Evolutionary conservation across 495 filamentous ascomycete species (phyloP).

Genomic region (Trichodelitschia bisporula): DNA sequence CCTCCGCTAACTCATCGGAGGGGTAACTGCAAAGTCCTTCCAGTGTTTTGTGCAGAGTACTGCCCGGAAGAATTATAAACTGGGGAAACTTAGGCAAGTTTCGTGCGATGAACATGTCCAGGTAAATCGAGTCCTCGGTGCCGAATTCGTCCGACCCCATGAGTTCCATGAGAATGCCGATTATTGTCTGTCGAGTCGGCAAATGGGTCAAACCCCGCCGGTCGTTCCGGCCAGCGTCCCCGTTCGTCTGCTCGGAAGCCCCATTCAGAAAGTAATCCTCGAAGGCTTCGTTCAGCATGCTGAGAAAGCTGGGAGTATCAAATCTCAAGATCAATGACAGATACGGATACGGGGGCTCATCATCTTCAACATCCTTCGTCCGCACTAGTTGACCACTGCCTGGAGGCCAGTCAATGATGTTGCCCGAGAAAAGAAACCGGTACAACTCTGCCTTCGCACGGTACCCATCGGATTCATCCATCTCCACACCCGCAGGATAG

Average conservation of each 20-base stretch:
- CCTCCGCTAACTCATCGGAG: slow-evolving; percentile 56
- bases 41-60: slow-evolving; percentile 57
- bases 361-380: slow-evolving; percentile 21
- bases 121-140: slow-evolving; percentile 65
- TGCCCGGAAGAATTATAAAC: slow-evolving; percentile 75
- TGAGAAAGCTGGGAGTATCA: slow-evolving; percentile 76
- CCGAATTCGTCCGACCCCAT: slow-evolving; percentile 53
- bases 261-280: slow-evolving; percentile 69
- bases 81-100: slow-evolving; percentile 93
- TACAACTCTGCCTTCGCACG: slow-evolving; percentile 73
- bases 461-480: slow-evolving; percentile 41
- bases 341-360: slow-evolving; percentile 54
- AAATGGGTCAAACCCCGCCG: slow-evolving; percentile 18
- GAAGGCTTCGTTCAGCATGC: slow-evolving; percentile 90
- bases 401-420: slow-evolving; percentile 38
- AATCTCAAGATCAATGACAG: slow-evolving; percentile 66
- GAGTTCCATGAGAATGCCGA: slow-evolving; percentile 71
- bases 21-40: slow-evolving; percentile 67
- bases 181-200: slow-evolving; percentile 72
- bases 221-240: slow-evolving; percentile 3
- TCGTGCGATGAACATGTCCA: slow-evolving; percentile 94
- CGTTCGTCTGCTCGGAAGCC: neutral
- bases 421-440: slow-evolving; percentile 76
- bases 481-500: slow-evolving; percentile 61
- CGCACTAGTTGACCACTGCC: slow-evolving; percentile 25